Evolutionary conservation across 208 protist genomes (phyloP), one percentile per base, ranked within the genome.

Genomic region (Leptomonas pyrrhocoris): DNA sequence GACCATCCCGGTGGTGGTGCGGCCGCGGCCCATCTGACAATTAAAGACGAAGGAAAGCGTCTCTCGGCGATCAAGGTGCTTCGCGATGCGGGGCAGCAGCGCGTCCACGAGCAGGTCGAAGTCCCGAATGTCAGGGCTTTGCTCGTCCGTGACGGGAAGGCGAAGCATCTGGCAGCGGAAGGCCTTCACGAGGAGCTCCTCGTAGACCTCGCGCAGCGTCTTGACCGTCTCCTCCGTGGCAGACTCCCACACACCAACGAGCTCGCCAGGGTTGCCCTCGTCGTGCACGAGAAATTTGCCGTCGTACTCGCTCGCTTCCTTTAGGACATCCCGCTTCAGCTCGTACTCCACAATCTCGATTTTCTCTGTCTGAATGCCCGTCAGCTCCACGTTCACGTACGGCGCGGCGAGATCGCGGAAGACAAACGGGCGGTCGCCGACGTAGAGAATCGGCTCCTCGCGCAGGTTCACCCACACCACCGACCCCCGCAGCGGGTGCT

Each of bases 361-460:
- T 76, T 96, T 94, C 31, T 88, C 58, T 16, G 91, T 90, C 30
- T 91, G 77, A 61, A 96, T 96, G 56, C 91, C 91, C 21, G 88
- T 94, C 13, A 96, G 77, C 85, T 94, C 91, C 28, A 96, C 91
- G 66, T 96, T 96, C 38, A 96, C 91, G 79, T 96, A 96, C 40
- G 91, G 91, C 16, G 83, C 74, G n/a, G 83, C 86, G 8, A 96
- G 68, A 60, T 96, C 87, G 40, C 91, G 86, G 43, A 96, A 92
- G 43, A 96, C 91, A 59, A 88, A 96, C 12, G 91, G 91, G 13
- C 81, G 78, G 71, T 96, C 91, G 31, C 91, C 91, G 15, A 96
- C 86, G 74, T 96, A 96, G 34, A 96, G 71, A 57, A 96, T 89
- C 13, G 91, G 91, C 75, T 96, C 88, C 68, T 96, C 91, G 36